These are phyloP conservation scores for Apostasia shenzhenica DNA, from an alignment of 106 monocot genomes.

Conservation along the genomic window DNA sequence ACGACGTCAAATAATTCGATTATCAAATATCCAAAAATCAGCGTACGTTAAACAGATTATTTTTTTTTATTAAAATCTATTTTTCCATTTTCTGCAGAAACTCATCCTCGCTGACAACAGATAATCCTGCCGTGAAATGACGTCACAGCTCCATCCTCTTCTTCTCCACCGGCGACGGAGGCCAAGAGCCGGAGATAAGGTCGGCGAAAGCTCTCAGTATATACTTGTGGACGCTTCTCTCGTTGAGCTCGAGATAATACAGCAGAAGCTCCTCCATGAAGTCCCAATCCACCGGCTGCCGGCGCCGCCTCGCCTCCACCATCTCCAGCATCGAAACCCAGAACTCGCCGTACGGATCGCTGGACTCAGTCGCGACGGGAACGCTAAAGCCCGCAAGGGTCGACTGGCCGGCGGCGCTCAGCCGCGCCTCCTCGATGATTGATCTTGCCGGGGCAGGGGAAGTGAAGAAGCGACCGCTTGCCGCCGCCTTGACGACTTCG, in stretches of 20 bases:
- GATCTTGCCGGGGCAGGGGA: slow-evolving; percentile 7
- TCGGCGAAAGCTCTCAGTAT: slow-evolving; percentile 28
- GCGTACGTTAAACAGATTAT: too few relatives aligned
- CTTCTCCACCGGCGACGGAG: not conserved
- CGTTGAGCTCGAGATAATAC: slow-evolving; percentile 30
- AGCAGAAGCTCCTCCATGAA: slow-evolving; percentile 36
- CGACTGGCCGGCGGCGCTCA: not conserved
- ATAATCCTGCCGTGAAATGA: not conserved
- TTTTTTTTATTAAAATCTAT: too few relatives aligned
- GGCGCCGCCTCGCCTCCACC: slow-evolving; percentile 27
- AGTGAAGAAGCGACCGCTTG: slow-evolving; percentile 22
- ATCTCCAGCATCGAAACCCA: slow-evolving; percentile 52
- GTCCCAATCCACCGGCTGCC: slow-evolving; percentile 20
- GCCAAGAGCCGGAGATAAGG: slow-evolving; percentile 1
- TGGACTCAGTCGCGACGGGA: slow-evolving; percentile 27
- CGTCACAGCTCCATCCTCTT: slow-evolving; percentile 7
- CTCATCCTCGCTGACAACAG: too few relatives aligned
- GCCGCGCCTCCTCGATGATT: not conserved
- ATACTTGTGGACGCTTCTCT: slow-evolving; percentile 20
- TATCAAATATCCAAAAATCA: too few relatives aligned
- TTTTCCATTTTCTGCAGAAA: too few relatives aligned
- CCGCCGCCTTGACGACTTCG: not conserved
- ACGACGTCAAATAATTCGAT: too few relatives aligned
- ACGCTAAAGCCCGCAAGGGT: slow-evolving; percentile 6
- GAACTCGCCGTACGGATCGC: slow-evolving; percentile 45